Base-by-base conservation (phyloP, 108 stramenopile genomes). In the Cyclotella atomus region DNA sequence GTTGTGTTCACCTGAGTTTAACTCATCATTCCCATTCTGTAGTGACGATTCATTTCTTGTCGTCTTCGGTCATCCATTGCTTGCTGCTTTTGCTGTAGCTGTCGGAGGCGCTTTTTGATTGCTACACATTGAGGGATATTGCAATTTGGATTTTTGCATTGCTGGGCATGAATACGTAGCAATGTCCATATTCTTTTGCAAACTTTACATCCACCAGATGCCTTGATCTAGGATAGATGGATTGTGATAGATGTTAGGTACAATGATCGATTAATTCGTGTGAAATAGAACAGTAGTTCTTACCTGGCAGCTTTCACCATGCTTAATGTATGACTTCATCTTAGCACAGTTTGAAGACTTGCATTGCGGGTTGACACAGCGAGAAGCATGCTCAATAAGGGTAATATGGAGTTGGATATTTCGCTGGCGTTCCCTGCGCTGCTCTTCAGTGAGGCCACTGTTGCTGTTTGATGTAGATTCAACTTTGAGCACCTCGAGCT, bases 161-260 rank as follows among this genome's bases (percentile, higher is more conserved):
- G 89, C 38, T 96, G 90, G 8, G 98, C 97, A 71, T 99, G 99
- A 60, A 98, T 89, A 30, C 94, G 86, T 61, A 99, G 77, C 17
- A 99, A 84, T 1, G 94, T 94, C 95, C 94, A 98, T 46, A 98
- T 97, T 6, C 97, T 88, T 59, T 95, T 96, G 72, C 99, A 99
- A 38, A 96, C 87, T 33, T 89, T 83, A 73, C 99, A 99, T 34
- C 97, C 97, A 35, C 97, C 97, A 53, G 78, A 75, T 52, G 88
- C 89, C 66, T 90, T 90, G 21, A 60, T 82, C 83, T 81, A 36
- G 24, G 23, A 19, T 1, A 34, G 25, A 16, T 15, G 8, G 19
- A 66, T 0, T 27, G 59, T 53, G 64, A 44, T 10, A 59, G 24
- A n/a, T 35, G 32, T 35, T 20, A 36, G 45, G 35, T 45, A 59